Evolutionary conservation across 1,284 basidiomycete genomes (phyloP).

Genomic region (Pulchroboletus neoregius): DNA sequence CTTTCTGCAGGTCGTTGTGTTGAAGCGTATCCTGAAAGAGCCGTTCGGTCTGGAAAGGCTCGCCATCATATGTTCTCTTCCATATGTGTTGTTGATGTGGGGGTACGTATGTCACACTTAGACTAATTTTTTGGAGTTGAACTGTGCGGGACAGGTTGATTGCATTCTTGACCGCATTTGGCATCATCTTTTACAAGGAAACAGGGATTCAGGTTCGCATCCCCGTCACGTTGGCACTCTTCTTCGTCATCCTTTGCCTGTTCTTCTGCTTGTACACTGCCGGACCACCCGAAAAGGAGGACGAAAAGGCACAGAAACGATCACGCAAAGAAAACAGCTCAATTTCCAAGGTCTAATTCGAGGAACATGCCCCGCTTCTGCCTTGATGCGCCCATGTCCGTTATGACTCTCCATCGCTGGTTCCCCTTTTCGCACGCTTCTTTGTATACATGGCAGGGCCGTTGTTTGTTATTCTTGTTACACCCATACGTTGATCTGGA

Average conservation of each 20-base stretch:
- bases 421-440: neutral
- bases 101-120: slow-evolving; percentile 16
- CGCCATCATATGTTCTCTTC: slow-evolving; percentile 32
- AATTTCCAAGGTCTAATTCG: slow-evolving; percentile 6
- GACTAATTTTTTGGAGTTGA: neutral
- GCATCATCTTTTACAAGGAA: slow-evolving; percentile 20
- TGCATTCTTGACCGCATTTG: slow-evolving; percentile 24
- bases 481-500: neutral
- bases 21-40: slow-evolving; percentile 28
- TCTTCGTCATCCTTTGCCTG: slow-evolving; percentile 18
- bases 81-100: slow-evolving; percentile 32
- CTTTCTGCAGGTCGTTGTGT: slow-evolving; percentile 20
- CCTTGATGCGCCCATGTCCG: slow-evolving; percentile 4
- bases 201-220: slow-evolving; percentile 27
- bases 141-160: slow-evolving; percentile 16
- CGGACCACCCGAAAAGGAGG: slow-evolving; percentile 17
- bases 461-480: neutral
- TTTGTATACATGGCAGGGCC: neutral
- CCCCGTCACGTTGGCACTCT: slow-evolving; percentile 24
- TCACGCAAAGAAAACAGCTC: neutral
- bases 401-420: neutral
- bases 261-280: slow-evolving; percentile 26
- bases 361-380: neutral
- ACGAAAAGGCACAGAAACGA: neutral
- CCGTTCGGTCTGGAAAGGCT: slow-evolving; percentile 27